These are phyloP conservation scores for Aspergillus ibericus DNA, from an alignment of 2,329 filamentous ascomycete species.

Conservation along the genomic window DNA sequence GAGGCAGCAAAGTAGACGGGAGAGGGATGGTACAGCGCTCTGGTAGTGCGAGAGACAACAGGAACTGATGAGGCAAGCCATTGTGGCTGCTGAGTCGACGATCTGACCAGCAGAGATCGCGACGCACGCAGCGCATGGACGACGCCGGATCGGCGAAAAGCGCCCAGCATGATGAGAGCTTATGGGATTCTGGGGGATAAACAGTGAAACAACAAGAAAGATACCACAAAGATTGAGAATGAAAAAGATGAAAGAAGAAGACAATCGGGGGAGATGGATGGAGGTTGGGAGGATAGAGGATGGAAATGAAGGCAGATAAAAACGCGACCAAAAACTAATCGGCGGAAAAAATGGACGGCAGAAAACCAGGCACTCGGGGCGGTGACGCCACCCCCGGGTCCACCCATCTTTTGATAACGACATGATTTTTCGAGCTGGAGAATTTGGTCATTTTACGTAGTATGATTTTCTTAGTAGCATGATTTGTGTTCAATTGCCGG, in stretches of 20 bases:
- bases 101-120: slow-evolving; percentile 28
- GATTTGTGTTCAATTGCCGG: too few relatives aligned
- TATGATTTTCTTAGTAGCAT: too few relatives aligned
- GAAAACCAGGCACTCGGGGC: neutral
- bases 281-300: neutral
- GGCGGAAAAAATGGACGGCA: neutral
- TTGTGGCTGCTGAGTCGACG: slow-evolving; percentile 30
- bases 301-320: neutral
- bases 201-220: neutral
- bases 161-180: slow-evolving; percentile 37
- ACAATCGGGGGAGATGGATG: neutral
- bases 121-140: slow-evolving; percentile 38
- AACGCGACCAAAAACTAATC: too few relatives aligned
- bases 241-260: neutral
- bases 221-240: slow-evolving; percentile 6
- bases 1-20: slow-evolving; percentile 26
- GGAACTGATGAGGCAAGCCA: slow-evolving; percentile 25
- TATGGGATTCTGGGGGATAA: neutral
- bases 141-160: slow-evolving; percentile 41
- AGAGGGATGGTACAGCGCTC: slow-evolving; percentile 35
- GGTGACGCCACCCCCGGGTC: neutral
- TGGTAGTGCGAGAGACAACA: slow-evolving; percentile 17
- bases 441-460: too few relatives aligned
- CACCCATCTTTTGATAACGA: too few relatives aligned
- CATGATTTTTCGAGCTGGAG: too few relatives aligned